phyloP scores from a whole-genome alignment of 2,329 filamentous ascomycete species.

The Lecanicillium sp. region DNA sequence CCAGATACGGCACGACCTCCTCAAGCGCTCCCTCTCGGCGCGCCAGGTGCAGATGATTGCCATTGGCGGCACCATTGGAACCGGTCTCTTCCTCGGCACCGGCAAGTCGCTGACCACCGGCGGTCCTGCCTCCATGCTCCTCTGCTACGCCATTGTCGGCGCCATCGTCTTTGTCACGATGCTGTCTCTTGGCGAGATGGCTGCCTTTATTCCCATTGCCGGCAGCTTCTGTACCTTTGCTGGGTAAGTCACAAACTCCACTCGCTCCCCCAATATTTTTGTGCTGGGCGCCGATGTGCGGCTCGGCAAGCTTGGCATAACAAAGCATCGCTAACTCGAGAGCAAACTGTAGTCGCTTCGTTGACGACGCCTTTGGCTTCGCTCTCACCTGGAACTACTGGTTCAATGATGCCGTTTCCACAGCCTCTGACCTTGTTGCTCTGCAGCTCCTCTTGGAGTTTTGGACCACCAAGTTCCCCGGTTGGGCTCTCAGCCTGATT shows the following conservation, averaged over 20 bases:
- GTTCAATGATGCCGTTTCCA: constrained; percentile 53
- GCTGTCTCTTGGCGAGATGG: constrained; percentile 52
- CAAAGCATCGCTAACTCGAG: constrained; percentile 1
- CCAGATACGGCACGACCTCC: constrained; percentile 29
- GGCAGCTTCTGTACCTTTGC: constrained; percentile 46
- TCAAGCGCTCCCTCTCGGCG: constrained; percentile 46
- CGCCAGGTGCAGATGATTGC: constrained; percentile 64
- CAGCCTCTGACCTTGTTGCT: constrained; percentile 49
- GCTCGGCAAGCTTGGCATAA: neutral
- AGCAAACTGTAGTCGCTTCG: constrained; percentile 28
- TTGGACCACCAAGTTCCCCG: constrained; percentile 54
- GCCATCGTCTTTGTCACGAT: constrained; percentile 51
- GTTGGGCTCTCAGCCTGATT: constrained; percentile 54
- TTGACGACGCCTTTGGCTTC: constrained; percentile 46
- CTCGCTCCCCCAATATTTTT: no score
- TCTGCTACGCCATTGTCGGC: constrained; percentile 48
- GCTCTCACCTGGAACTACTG: constrained; percentile 53
- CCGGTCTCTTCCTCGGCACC: constrained; percentile 54
- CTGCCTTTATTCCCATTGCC: constrained; percentile 41
- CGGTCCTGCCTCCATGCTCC: constrained; percentile 50
- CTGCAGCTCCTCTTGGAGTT: constrained; percentile 47
- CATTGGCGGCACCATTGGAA: constrained; percentile 51
- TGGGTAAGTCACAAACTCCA: constrained; percentile 26
- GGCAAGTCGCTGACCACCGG: constrained; percentile 51
- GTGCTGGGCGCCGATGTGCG: no score